A percentile compares a stretch with the other conserved stretches of the same genome.
Evolutionary conservation across 495 filamentous ascomycete genomes (phyloP).

Genomic region (Symbiotaphrina buchneri): DNA sequence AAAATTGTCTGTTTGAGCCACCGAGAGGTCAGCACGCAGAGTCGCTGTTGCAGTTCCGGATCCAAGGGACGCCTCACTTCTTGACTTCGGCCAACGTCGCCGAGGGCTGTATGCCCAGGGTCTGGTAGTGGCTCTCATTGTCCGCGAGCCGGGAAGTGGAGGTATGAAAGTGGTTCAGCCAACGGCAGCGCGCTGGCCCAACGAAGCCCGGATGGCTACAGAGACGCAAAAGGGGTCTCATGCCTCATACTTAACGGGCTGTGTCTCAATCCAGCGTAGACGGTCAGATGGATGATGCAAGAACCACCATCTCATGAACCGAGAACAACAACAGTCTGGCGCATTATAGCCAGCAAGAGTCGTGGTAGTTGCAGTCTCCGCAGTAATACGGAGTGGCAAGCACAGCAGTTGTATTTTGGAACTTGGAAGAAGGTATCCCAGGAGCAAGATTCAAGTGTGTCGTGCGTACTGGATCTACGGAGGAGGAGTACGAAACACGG

Average conservation of each 20-base stretch:
- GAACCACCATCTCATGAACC: background rate
- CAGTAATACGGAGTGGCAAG: no score
- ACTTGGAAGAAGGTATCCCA: no score
- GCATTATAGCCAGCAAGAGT: no score
- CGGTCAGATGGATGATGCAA: background rate
- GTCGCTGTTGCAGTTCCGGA: no score
- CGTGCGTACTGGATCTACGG: no score
- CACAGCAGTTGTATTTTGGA: no score
- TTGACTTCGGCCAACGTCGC: slow-evolving; percentile 66
- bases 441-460: no score
- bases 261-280: no score
- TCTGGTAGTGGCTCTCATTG: slow-evolving; percentile 49
- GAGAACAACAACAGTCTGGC: no score
- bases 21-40: background rate
- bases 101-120: slow-evolving; percentile 43
- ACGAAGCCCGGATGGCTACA: background rate
- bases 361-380: no score
- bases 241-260: no score
- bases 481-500: no score
- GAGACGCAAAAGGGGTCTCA: background rate
- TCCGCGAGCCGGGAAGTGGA: slow-evolving; percentile 2
- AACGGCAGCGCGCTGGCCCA: slow-evolving; percentile 1
- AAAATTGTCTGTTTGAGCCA: slow-evolving; percentile 45
- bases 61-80: slow-evolving; percentile 28
- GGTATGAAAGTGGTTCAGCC: slow-evolving; percentile 2